These are phyloP conservation scores for Fraxinus ornus DNA, from an alignment of 305 asterid genomes.

Conservation along the genomic window DNA sequence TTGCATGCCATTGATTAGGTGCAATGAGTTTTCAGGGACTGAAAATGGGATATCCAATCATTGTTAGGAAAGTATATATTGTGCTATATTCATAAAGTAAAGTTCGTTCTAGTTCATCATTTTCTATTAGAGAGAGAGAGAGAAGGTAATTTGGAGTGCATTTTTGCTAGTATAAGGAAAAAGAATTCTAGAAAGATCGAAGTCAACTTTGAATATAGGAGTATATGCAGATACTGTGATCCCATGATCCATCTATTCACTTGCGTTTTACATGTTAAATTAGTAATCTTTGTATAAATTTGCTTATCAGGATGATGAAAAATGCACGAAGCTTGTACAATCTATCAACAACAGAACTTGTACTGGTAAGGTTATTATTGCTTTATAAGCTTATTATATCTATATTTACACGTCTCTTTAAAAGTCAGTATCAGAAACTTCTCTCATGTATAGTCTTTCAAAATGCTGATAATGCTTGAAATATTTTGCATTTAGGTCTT, in stretches of 20 bases:
- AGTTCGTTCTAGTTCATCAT: neutral
- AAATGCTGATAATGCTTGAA: neutral
- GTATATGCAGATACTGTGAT: neutral
- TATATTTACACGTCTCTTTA: neutral
- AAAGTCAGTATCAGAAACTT: neutral
- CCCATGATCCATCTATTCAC: conserved; percentile 10
- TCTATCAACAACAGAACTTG: conserved; percentile 19
- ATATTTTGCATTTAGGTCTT: conserved; percentile 3
- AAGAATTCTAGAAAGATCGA: neutral
- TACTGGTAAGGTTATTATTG: conserved; percentile 34
- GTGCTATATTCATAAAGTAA: neutral
- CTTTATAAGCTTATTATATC: conserved; percentile 7
- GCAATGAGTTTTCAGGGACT: neutral
- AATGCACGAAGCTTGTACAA: conserved; percentile 21
- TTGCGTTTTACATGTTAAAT: conserved; percentile 3
- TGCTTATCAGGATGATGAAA: conserved; percentile 43
- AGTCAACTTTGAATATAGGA: conserved; percentile 2
- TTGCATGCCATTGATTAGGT: neutral
- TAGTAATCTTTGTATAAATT: conserved; percentile 14
- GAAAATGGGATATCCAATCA: neutral
- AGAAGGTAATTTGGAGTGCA: neutral
- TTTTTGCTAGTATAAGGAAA: neutral
- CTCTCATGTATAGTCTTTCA: conserved; percentile 4
- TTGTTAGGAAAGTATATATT: neutral
- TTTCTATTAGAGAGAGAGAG: neutral